Evolutionary conservation across 2,329 filamentous ascomycete species (phyloP).

Genomic region (Conoideocrella luteorostrata): DNA sequence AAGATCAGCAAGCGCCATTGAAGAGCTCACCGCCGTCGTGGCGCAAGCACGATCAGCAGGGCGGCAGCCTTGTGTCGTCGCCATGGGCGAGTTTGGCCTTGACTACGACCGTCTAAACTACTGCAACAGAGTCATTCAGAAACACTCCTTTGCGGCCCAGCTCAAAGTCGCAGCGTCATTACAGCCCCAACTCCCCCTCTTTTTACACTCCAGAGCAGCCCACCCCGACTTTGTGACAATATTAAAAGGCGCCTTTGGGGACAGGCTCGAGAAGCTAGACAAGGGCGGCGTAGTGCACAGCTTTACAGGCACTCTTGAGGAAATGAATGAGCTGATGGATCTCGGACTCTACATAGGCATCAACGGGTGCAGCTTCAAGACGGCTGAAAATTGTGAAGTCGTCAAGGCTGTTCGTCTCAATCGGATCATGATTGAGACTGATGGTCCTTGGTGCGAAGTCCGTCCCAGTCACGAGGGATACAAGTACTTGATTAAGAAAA

Average conservation of each 20-base stretch:
- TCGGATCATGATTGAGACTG: constrained; percentile 86
- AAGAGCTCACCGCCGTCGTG: constrained; percentile 59
- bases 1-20: constrained; percentile 44
- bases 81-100: constrained; percentile 91
- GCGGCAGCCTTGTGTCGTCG: constrained; percentile 48
- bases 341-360: constrained; percentile 87
- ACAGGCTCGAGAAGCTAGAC: constrained; percentile 58
- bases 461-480: constrained; percentile 80
- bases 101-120: constrained; percentile 91
- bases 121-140: constrained; percentile 70
- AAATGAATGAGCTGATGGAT: constrained; percentile 74
- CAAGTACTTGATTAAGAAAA: constrained; percentile 52
- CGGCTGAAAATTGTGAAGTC: constrained; percentile 79
- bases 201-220: constrained; percentile 85
- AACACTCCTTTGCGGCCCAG: constrained; percentile 79
- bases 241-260: constrained; percentile 52
- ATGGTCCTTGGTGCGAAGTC: constrained; percentile 97
- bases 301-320: constrained; percentile 82
- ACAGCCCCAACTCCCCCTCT: constrained; percentile 75
- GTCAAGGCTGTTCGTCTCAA: constrained; percentile 74
- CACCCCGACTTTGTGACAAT: constrained; percentile 76
- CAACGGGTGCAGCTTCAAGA: constrained; percentile 96
- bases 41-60: constrained; percentile 46
- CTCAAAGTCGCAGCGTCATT: constrained; percentile 65
- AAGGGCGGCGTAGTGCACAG: constrained; percentile 84